Base-by-base conservation (phyloP, 164 flowering plant species). In the Magnolia kwangsiensis region DNA sequence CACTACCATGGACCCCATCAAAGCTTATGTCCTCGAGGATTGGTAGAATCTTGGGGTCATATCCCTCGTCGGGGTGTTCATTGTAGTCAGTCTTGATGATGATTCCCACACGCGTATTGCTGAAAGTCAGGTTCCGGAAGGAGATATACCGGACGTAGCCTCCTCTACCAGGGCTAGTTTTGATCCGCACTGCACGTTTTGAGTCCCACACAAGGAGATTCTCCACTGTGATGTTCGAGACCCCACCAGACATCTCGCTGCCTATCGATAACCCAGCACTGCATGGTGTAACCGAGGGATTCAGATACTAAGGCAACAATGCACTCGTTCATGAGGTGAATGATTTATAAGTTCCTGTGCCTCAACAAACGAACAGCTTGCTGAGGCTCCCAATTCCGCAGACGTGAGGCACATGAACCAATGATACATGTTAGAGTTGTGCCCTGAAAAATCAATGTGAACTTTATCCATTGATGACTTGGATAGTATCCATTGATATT, bases 211-310 rank as follows among this genome's bases (percentile, higher is more conserved):
- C 88, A 37, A 77, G 84, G 69, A 94, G 79, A 75, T 96, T 92
- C 79, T 96, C 98, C 72, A 96, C 91, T 0, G 91, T 90, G 63
- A 96, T 85, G 72, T 94, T 87, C 51, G 94, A 92, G 27, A 96
- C 92, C 1, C 99, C 99, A 71, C 99, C 99, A 16, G 99, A 96
- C 99, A 96, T 96, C 83, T 96, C 98, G 69, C 99, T 96, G 77
- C 99, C 99, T 75, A 96, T 91, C 24, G 99, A 94, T 82, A 96
- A 77, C 3, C 99, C 99, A 63, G 99, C 99, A 83, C 99, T 96
- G 97, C 8, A 71, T 23, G 2, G 6, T 74, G 21, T 20, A 49
- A 50, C 23, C 18, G 20, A 20, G 51, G 31, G 3, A 21, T 66
- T 66, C 69, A 66, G 14, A 21, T 20, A 23, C 4, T 9, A 66